Conservation (phyloP, 768 basidiomycete species). For the Lentinula detonsa region DNA sequence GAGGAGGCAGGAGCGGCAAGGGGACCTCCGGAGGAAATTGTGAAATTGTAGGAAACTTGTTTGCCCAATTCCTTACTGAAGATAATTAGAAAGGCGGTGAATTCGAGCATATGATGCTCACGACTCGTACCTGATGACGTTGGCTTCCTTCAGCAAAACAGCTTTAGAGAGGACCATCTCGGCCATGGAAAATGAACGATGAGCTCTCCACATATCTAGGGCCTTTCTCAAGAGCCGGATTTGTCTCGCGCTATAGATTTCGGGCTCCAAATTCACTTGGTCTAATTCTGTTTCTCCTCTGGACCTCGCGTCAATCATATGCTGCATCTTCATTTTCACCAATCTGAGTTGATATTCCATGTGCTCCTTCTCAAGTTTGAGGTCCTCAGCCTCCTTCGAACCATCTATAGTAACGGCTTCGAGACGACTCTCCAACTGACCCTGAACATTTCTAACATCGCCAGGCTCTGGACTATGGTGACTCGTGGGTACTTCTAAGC, state of each 20-base stretch:
- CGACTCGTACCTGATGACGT: constrained; percentile 70
- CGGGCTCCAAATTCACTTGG: constrained; percentile 65
- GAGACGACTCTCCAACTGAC: constrained; percentile 67
- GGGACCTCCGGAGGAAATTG: constrained; percentile 77
- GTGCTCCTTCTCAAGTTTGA: constrained; percentile 87
- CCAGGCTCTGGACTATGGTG: constrained; percentile 59
- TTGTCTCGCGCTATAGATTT: constrained; percentile 78
- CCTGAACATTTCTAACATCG: constrained; percentile 65
- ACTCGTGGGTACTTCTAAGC: constrained; percentile 61
- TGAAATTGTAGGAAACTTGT: constrained; percentile 88
- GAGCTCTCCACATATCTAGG: constrained; percentile 79
- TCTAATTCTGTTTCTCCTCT: constrained; percentile 70
- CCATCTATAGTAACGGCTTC: constrained; percentile 45
- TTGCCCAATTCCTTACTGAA: constrained; percentile 81
- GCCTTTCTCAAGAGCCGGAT: constrained; percentile 78
- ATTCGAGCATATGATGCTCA: background rate
- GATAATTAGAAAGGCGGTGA: background rate
- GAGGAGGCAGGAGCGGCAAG: constrained; percentile 77
- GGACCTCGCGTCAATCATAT: constrained; percentile 69
- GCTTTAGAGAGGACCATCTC: constrained; percentile 83
- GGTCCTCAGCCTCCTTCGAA: constrained; percentile 70
- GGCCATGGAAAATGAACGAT: constrained; percentile 88
- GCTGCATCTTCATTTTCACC: constrained; percentile 77
- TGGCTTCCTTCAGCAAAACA: constrained; percentile 88
- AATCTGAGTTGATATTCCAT: constrained; percentile 85